Base-by-base conservation (phyloP, 331 rosid species). In the Ulmus americana region DNA sequence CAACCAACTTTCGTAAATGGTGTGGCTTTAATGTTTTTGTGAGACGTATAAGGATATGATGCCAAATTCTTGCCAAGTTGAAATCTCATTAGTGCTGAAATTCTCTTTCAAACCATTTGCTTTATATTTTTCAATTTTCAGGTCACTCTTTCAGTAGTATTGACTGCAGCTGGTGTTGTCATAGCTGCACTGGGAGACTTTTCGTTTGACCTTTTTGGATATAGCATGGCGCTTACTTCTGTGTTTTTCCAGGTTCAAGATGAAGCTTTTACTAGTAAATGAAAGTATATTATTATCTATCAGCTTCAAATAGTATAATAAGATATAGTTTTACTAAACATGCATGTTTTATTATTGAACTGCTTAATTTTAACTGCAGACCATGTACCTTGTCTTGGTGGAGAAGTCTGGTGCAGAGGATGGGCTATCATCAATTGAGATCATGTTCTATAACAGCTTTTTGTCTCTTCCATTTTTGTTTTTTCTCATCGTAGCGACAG, bases 381-480 rank as follows among this genome's bases (percentile, higher is more conserved):
- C 97, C 76, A 94, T 94, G 99, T 94, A 87, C 85, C 95, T 94
- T 59, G 88, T 94, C 56, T 75, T 94, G 76, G 97, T 94, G 76
- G 95, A 94, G 82, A 90, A 77, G 76, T 94, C 99, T 39, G 97
- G 99, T 48, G 99, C 91, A 53, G 99, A 94, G 81, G 85, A 87
- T 61, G 96, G 97, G 72, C 95, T 90, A 63, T 82, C 95, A 8
- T 94, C 99, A 0, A 49, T 90, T 60, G 99, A 94, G 79, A 90
- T 94, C 73, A 87, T 94, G 99, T 90, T 90, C 76, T 94, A 90
- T 59, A 87, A 94, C 85, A 90, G 99, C 63, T 81, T 90, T 80
- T 74, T 94, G 64, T 94, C 96, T 61, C 85, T 94, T 85, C 99
- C 97, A 15, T 87, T 90, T 83, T 78, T 94, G 78, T 62, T 84